Evolutionary conservation across 371 early-diverging fungal genomes (phyloP).

Genomic region (Haplosporangium sp.): DNA sequence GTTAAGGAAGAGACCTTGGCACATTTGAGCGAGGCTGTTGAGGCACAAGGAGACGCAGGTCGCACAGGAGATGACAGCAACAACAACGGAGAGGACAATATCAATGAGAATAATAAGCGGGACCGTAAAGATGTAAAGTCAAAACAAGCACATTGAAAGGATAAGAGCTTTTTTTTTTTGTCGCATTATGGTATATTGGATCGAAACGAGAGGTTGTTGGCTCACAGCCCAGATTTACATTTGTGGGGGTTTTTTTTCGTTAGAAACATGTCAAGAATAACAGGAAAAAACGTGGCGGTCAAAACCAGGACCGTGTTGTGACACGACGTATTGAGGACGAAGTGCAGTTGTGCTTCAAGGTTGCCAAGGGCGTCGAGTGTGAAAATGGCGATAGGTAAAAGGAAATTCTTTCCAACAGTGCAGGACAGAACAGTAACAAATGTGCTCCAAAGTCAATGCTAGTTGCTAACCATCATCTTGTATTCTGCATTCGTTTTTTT

Average conservation of each 20-base stretch:
- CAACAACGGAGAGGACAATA: background rate
- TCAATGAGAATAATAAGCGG: slow-evolving; percentile 42
- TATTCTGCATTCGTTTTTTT: background rate
- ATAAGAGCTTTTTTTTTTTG: background rate
- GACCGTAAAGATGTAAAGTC: slow-evolving; percentile 28
- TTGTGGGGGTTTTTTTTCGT: background rate
- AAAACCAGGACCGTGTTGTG: slow-evolving; percentile 56
- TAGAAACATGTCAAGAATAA: slow-evolving; percentile 52
- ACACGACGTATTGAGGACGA: slow-evolving; percentile 49
- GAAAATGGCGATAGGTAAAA: slow-evolving; percentile 59
- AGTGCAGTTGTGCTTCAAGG: slow-evolving; percentile 63
- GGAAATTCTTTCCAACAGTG: background rate
- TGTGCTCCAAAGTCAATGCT: background rate
- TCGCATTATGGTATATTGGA: background rate
- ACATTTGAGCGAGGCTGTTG: slow-evolving; percentile 37
- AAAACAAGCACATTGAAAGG: background rate
- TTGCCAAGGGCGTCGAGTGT: slow-evolving; percentile 66
- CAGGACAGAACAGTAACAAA: background rate
- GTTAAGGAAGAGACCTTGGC: slow-evolving; percentile 33
- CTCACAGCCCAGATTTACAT: too few species aligned
- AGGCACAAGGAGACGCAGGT: slow-evolving; percentile 39
- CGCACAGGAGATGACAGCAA: slow-evolving; percentile 11
- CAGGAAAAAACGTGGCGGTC: slow-evolving; percentile 44
- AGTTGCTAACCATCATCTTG: background rate
- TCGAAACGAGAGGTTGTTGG: too few species aligned